Evolutionary conservation across 2,329 filamentous ascomycete species (phyloP), one percentile per base, ranked within the genome.

Genomic region (Onygenales sp.): DNA sequence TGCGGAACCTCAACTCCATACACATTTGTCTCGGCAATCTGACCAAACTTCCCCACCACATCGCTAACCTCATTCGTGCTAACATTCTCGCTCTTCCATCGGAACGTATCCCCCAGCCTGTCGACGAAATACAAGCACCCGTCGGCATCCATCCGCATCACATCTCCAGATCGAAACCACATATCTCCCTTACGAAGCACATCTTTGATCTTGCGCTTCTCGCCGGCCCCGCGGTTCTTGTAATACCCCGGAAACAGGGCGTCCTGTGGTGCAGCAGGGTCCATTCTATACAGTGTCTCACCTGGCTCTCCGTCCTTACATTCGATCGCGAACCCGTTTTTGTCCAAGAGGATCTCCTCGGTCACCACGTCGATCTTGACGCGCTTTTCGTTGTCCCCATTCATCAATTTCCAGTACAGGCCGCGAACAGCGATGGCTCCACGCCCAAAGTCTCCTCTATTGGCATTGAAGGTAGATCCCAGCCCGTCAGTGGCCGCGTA

Each of bases 11-110:
- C 62, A 5, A 85, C 79, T 40, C 82, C 82, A 61, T 85, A 85
- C 5, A 85, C 81, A 55, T 83, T 84, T 1, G 81, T 84, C 70
- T 91, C 87, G 17, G 74, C 69, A 9, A 91, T 65, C 5, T 83
- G 69, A 0, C 77, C 73, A 56, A 77, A 78, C 13, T 69, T 69
- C 4, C 80, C 79, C 3, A 86, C 64, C 0, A 80, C 74, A 57
- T 84, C 78, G 3, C 78, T 74, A 2, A 85, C 82, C 64, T 85
- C 82, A 17, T 79, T 67, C 53, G 79, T 82, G 10, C 74, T 78
- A 3, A 82, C 78, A 57, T 82, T 82, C 64, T 82, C 79, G 50
- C 76, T 76, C 62, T 85, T 85, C 83, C 82, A 86, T 40, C 83
- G 75, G 66, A 81, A 86, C 0, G 83, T 86, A 62, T 86, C 83